A percentile compares a stretch with the other conserved stretches of the same genome.
These are phyloP conservation scores for Saccharum hybrid DNA, from an alignment of 202 grass and related monocot species.

Conservation along the genomic window DNA sequence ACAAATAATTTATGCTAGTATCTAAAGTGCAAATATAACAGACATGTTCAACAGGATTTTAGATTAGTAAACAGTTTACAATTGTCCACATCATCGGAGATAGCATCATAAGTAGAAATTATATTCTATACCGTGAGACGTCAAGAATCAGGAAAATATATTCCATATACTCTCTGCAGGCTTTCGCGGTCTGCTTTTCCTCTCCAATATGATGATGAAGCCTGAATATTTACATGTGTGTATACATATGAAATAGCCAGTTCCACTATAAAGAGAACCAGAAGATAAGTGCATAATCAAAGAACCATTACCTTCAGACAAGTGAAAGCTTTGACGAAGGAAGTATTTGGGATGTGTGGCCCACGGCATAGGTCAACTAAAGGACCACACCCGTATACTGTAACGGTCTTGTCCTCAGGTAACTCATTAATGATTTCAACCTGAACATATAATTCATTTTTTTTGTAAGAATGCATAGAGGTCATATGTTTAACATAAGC, in stretches of 20 bases:
- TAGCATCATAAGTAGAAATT: constrained; percentile 6
- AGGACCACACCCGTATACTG: constrained; percentile 94
- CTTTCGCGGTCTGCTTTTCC: constrained; percentile 96
- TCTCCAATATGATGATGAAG: constrained; percentile 97
- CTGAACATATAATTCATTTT: constrained; percentile 52
- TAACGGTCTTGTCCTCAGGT: constrained; percentile 96
- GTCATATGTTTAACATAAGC: constrained; percentile 21
- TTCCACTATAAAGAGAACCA: constrained; percentile 8
- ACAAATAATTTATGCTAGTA: background rate
- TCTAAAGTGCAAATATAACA: background rate
- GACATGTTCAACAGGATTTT: background rate
- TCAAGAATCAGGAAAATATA: constrained; percentile 93
- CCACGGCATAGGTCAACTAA: constrained; percentile 98
- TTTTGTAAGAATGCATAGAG: constrained; percentile 31
- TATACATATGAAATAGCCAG: constrained; percentile 38
- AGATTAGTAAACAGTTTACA: background rate
- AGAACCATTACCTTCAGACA: constrained; percentile 81
- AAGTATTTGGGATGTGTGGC: constrained; percentile 93
- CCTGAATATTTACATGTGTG: constrained; percentile 55
- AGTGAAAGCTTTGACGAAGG: constrained; percentile 95
- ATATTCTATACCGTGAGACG: constrained; percentile 78
- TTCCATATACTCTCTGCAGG: constrained; percentile 96
- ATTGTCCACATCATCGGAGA: background rate
- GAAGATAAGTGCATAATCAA: constrained; percentile 32
- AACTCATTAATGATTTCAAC: constrained; percentile 97